phyloP scores from a whole-genome alignment of 164 flowering plant species.

The Macadamia integrifolia region DNA sequence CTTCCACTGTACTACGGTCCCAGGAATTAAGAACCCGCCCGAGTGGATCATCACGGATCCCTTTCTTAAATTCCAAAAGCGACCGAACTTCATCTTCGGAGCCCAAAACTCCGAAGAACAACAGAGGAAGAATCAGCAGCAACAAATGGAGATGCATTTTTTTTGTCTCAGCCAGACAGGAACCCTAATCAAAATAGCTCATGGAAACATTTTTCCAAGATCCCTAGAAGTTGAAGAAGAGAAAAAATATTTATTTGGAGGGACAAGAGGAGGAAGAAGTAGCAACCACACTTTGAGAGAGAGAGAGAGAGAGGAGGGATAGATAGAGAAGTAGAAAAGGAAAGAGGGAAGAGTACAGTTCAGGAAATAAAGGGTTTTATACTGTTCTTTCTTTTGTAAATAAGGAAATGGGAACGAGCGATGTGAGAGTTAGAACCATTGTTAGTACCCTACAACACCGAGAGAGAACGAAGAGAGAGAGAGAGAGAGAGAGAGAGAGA shows the following conservation, averaged over 20 bases:
- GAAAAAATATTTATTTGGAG: not conserved
- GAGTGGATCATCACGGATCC: conserved; percentile 57
- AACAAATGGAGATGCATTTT: conserved; percentile 20
- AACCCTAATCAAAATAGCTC: conserved; percentile 18
- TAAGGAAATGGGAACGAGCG: no score
- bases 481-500: not conserved
- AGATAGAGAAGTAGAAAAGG: not conserved
- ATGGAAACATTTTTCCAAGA: conserved; percentile 6
- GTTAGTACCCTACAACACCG: no score
- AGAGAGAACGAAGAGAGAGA: not conserved
- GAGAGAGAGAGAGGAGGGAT: not conserved
- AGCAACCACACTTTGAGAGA: not conserved
- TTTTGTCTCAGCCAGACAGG: not conserved
- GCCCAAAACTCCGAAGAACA: not conserved
- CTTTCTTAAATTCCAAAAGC: conserved; percentile 84
- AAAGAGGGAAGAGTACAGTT: not conserved
- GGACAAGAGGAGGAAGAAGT: not conserved
- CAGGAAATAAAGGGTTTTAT: no score
- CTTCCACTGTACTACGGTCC: conserved; percentile 23
- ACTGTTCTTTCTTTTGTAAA: no score
- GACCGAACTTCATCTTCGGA: conserved; percentile 42
- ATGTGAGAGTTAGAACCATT: no score
- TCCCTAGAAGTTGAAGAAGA: conserved; percentile 18
- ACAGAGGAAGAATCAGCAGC: not conserved
- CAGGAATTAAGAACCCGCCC: conserved; percentile 39